Base-by-base conservation (phyloP, 257 asterid species). In the Linaria vulgaris region DNA sequence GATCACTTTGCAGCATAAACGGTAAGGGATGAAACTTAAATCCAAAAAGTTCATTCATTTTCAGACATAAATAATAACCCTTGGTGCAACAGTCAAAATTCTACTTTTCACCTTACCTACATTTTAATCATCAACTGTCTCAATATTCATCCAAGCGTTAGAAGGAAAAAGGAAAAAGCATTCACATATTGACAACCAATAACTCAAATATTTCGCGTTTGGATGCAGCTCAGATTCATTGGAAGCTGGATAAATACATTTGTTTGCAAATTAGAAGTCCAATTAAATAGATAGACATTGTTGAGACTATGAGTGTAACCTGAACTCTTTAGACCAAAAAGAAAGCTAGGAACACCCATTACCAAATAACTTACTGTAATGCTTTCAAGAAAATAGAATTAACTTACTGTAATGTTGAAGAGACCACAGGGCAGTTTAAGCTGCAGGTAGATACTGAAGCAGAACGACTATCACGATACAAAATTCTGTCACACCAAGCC, bases 401-500 rank as follows among this genome's bases (percentile, higher is more conserved):
- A 75, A 78, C 96, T 80, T 85, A 94, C 99, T 68, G 92, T 74
- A 81, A 51, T 71, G 77, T 69, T 55, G 95, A 82, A 10, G 94
- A 78, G 62, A 84, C 99, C 25, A 94, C 86, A 13, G 99, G 99
- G 75, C 95, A 94, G 53, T 94, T 95, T 73, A 94, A 81, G 84
- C 90, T 81, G 85, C 96, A 94, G 19, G 82, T 56, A 51, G 95
- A 76, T 20, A 37, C 81, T 61, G 91, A 76, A 72, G 82, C 74
- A 52, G 87, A 75, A 41, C 99, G 92, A 73, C 75, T 83, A 73
- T 94, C 99, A 45, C 97, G 95, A 77, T 82, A 90, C 78, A 94
- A 64, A 57, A 94, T 90, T 73, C 99, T 85, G 79, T 94, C 99
- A 70, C 99, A 94, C 99, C 99, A 94, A 43, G 99, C 99, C 67